phyloP scores from a whole-genome alignment of 1,139 yeast genomes.

The Yamadazyma mexicana region DNA sequence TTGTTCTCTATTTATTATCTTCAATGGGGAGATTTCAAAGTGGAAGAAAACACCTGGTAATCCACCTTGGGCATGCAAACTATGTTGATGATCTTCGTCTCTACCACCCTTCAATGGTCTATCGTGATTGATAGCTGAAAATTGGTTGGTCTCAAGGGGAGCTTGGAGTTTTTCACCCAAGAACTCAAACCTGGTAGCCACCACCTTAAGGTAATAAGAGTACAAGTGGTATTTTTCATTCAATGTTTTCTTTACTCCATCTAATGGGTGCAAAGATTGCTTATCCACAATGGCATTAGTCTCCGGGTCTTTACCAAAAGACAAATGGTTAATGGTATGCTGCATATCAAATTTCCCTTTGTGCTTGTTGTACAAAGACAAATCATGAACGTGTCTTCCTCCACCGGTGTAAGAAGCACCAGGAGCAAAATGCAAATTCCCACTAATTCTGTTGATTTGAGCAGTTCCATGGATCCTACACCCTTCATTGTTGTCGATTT shows the following conservation, averaged over 20 bases:
- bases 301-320: constrained; percentile 70
- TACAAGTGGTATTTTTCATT: constrained; percentile 61
- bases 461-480: constrained; percentile 84
- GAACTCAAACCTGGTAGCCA: constrained; percentile 81
- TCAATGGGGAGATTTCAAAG: constrained; percentile 91
- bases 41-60: constrained; percentile 85
- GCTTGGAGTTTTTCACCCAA: constrained; percentile 35
- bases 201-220: constrained; percentile 84
- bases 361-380: constrained; percentile 63
- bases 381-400: constrained; percentile 78
- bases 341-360: constrained; percentile 62
- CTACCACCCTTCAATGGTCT: constrained; percentile 83
- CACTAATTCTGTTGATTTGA: constrained; percentile 79
- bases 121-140: constrained; percentile 86
- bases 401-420: constrained; percentile 64
- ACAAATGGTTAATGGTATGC: constrained; percentile 75
- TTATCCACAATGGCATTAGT: constrained; percentile 19
- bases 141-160: constrained; percentile 81
- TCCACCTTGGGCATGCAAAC: constrained; percentile 83
- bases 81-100: constrained; percentile 88
- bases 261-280: constrained; percentile 68
- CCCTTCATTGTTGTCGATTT: constrained; percentile 67
- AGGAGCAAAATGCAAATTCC: constrained; percentile 94
- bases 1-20: constrained; percentile 82
- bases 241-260: constrained; percentile 39